Evolutionary conservation across 805 yeast genomes (phyloP).

Genomic region (Pichia cabralensis): DNA sequence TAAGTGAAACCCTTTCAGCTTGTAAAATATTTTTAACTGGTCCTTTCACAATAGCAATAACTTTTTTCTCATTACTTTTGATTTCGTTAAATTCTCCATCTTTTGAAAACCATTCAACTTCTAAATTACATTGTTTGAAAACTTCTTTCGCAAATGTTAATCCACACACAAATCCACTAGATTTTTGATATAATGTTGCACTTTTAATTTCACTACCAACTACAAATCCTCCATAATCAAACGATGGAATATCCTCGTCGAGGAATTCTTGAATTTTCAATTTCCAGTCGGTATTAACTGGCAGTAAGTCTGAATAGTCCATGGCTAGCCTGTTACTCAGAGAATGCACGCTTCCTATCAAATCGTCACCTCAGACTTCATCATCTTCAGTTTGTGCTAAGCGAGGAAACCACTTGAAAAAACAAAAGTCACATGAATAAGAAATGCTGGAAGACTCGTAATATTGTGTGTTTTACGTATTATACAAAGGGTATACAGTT

Average conservation of each 20-base stretch:
- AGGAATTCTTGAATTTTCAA: constrained; percentile 66
- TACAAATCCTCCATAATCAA: constrained; percentile 90
- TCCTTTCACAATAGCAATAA: constrained; percentile 72
- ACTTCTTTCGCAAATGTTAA: constrained; percentile 86
- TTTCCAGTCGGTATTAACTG: constrained; percentile 75
- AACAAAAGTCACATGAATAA: too few relatives aligned
- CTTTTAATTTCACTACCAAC: constrained; percentile 69
- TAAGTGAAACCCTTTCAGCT: constrained; percentile 81
- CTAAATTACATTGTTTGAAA: constrained; percentile 60
- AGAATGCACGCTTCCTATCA: too few relatives aligned
- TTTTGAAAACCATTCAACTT: constrained; percentile 58
- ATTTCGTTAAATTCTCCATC: constrained; percentile 61
- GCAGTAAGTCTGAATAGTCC: constrained; percentile 47
- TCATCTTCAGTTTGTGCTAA: too few relatives aligned
- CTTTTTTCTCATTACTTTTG: constrained; percentile 39
- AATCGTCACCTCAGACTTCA: too few relatives aligned
- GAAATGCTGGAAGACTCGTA: too few relatives aligned
- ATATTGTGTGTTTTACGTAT: too few relatives aligned
- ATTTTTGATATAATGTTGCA: constrained; percentile 77
- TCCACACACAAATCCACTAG: constrained; percentile 72
- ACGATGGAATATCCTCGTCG: constrained; percentile 84
- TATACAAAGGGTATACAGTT: too few relatives aligned
- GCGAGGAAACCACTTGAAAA: too few relatives aligned
- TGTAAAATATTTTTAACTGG: constrained; percentile 69
- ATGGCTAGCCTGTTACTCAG: too few relatives aligned